phyloP scores from a whole-genome alignment of 1,139 yeast species.

The Pneumocystis wakefieldiae region DNA sequence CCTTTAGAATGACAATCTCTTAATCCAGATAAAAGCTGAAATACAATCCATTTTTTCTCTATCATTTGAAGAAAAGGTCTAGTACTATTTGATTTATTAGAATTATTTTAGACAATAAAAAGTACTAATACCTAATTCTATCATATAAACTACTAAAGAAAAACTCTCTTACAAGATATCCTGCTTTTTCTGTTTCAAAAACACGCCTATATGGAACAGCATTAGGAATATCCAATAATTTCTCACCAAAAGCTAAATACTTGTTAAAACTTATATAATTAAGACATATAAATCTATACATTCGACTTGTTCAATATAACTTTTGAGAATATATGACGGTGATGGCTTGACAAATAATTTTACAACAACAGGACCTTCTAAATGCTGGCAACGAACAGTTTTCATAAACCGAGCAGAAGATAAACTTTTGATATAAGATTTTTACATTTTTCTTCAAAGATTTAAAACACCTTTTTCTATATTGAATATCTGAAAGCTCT shows the following conservation, averaged over 20 bases:
- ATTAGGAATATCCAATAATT: slow-evolving; percentile 37
- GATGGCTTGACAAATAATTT: slow-evolving; percentile 72
- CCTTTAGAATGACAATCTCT: slow-evolving; percentile 47
- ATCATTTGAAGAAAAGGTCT: slow-evolving; percentile 73
- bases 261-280: slow-evolving; percentile 4
- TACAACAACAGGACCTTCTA: slow-evolving; percentile 55
- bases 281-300: not conserved
- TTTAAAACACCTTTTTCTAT: slow-evolving; percentile 25
- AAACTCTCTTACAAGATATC: slow-evolving; percentile 73
- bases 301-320: not conserved
- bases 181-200: slow-evolving; percentile 83
- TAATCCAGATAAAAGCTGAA: slow-evolving; percentile 54
- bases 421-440: slow-evolving; percentile 31
- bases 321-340: not conserved
- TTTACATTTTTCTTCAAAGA: not conserved
- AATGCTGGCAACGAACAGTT: slow-evolving; percentile 55
- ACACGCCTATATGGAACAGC: slow-evolving; percentile 58
- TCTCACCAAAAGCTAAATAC: slow-evolving; percentile 21
- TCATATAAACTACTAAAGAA: slow-evolving; percentile 69
- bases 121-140: slow-evolving; percentile 35
- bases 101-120: not conserved
- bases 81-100: slow-evolving; percentile 30
- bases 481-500: slow-evolving; percentile 59
- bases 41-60: slow-evolving; percentile 73
- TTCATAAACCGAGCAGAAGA: slow-evolving; percentile 71